phyloP scores from a whole-genome alignment of 2,329 filamentous ascomycete species.

The Venturiaceae sp. region DNA sequence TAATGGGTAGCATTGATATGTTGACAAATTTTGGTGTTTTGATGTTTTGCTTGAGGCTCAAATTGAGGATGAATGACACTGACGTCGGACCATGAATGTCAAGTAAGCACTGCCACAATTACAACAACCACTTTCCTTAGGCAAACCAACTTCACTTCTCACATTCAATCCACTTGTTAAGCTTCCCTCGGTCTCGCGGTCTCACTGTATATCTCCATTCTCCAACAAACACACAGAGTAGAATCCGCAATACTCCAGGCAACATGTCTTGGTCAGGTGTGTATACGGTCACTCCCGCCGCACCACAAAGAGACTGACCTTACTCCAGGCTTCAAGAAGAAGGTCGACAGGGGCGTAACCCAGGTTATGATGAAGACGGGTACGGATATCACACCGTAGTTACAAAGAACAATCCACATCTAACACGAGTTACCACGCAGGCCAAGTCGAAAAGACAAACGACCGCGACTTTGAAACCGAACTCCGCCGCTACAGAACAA shows the following conservation, averaged over 20 bases:
- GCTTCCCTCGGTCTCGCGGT: neutral
- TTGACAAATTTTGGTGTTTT: neutral
- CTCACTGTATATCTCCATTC: neutral
- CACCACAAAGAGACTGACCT: neutral
- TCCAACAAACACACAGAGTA: neutral
- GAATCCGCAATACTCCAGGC: conserved; percentile 9
- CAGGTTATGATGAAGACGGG: conserved; percentile 99
- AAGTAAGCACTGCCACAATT: neutral
- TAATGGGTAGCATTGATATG: too few relatives aligned
- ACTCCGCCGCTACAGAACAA: conserved; percentile 90
- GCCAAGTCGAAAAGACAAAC: conserved; percentile 96
- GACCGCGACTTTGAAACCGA: conserved; percentile 99
- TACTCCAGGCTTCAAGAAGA: conserved; percentile 71
- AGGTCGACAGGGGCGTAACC: conserved; percentile 97
- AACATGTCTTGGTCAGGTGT: conserved; percentile 50
- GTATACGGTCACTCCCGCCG: conserved; percentile 1
- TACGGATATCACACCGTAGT: conserved; percentile 27
- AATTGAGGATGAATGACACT: neutral
- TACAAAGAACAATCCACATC: neutral
- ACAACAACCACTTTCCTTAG: neutral
- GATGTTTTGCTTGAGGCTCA: neutral
- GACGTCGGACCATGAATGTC: neutral
- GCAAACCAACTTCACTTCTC: neutral
- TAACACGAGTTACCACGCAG: conserved; percentile 31
- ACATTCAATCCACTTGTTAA: neutral